These are phyloP conservation scores for Cinnamomum micranthum DNA, from an alignment of 164 flowering plant species.

Conservation along the genomic window DNA sequence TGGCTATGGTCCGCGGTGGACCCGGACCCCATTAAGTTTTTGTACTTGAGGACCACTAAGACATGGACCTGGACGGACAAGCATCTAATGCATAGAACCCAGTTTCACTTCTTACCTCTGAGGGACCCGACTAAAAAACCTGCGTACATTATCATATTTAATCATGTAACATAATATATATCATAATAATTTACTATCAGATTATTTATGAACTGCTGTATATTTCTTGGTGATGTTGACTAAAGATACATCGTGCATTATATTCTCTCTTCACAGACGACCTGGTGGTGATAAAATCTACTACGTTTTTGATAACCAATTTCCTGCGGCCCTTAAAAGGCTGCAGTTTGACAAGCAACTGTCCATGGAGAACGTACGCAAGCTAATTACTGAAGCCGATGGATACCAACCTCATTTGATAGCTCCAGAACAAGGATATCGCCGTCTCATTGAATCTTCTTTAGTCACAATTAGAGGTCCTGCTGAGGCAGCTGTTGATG, in stretches of 20 bases:
- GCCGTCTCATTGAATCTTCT: constrained; percentile 88
- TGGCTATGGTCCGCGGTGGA: no score
- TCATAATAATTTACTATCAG: background rate
- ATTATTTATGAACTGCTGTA: background rate
- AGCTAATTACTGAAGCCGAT: constrained; percentile 80
- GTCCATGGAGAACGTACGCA: constrained; percentile 71
- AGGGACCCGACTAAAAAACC: no score
- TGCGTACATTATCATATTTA: no score
- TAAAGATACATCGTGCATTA: no score
- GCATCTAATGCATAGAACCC: no score
- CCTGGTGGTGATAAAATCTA: constrained; percentile 82
- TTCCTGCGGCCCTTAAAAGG: constrained; percentile 78
- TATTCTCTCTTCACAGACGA: constrained; percentile 39
- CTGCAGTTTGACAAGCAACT: constrained; percentile 84
- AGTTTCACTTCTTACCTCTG: no score
- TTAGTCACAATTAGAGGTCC: constrained; percentile 79
- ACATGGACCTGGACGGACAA: no score
- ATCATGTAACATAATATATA: no score
- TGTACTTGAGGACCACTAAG: no score
- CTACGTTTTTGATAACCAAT: constrained; percentile 75
- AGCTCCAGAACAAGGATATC: constrained; percentile 90
- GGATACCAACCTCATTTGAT: constrained; percentile 84
- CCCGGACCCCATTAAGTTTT: no score
- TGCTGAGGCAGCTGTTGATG: constrained; percentile 90
- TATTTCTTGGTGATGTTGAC: background rate